Base-by-base conservation (phyloP, 257 asterid species). In the Craterostigma plantagineum region DNA sequence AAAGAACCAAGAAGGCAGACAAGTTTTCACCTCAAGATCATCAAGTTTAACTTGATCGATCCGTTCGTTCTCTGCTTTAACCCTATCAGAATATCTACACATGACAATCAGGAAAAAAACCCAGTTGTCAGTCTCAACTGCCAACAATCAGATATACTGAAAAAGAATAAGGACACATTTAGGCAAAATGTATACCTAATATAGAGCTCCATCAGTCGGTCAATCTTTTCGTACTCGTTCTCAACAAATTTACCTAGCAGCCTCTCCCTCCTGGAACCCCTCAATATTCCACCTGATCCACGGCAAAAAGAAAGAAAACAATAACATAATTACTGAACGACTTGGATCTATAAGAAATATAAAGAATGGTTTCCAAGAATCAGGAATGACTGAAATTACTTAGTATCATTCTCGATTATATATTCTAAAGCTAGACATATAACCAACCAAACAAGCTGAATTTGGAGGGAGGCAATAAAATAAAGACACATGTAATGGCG, bases 231-330 rank as follows among this genome's bases (percentile, higher is more conserved):
- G 58, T 80, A 79, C 60, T 90, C 95, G 46, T 75, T 83, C 71
- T 90, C 96, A 66, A 83, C 92, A 63, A 90, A 90, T 72, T 83
- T 90, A 63, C 91, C 71, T 37, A 90, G 63, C 63, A 83, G 57
- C 59, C 96, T 79, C 62, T 83, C 99, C 75, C 87, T 70, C 67
- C 94, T 77, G 56, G 96, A 83, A 51, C 99, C 99, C 70, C 96
- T 79, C 53, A 71, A 62, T 46, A 90, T 75, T 62, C 99, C 99
- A 56, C 92, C 94, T 90, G 73, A 15, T 35, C 45, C 17, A 45
- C 18, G 36, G 49, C 18, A 60, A 33, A 16, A 56, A 35, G 16
- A 47, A 63, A 54, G 30, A 58, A 42, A 35, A 45, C 11, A 50
- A 38, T 16, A 40, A 46, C 23, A 45, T 44, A 14, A 39, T 14